phyloP scores from a whole-genome alignment of 805 yeast genomes.

The Kregervanrija pseudodelftensis region DNA sequence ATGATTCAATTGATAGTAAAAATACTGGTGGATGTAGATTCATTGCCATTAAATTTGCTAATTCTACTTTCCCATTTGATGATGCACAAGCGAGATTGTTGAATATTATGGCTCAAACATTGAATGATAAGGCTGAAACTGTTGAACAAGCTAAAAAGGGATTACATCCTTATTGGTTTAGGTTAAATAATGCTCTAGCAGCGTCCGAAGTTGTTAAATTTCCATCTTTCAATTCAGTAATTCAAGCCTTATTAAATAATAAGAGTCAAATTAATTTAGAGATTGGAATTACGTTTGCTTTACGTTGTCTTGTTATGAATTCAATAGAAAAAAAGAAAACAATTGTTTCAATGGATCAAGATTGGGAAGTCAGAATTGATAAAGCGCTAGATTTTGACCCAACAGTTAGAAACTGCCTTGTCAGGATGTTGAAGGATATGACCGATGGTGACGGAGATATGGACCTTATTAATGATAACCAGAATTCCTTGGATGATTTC shows the following conservation, averaged over 20 bases:
- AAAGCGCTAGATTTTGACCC: constrained; percentile 62
- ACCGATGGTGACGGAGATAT: constrained; percentile 14
- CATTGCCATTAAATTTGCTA: constrained; percentile 57
- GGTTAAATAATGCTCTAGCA: constrained; percentile 22
- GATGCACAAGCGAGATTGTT: constrained; percentile 63
- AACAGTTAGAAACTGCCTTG: constrained; percentile 32
- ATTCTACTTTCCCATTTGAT: constrained; percentile 55
- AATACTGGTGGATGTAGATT: constrained; percentile 40
- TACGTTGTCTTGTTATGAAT: constrained; percentile 59
- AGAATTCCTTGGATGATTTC: constrained; percentile 15
- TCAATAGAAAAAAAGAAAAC: constrained; percentile 46
- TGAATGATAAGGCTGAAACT: constrained; percentile 58
- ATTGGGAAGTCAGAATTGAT: constrained; percentile 65
- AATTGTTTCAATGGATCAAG: constrained; percentile 59
- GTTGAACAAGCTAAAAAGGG: constrained; percentile 78
- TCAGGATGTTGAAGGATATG: constrained; percentile 11
- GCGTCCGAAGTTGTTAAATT: constrained; percentile 29
- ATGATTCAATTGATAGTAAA: constrained; percentile 10
- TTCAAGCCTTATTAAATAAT: constrained; percentile 24
- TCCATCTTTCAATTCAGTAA: constrained; percentile 45
- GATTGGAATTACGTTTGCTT: constrained; percentile 43
- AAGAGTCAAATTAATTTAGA: constrained; percentile 14
- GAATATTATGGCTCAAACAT: constrained; percentile 52
- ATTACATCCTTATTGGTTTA: constrained; percentile 77
- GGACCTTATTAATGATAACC: constrained; percentile 3